These are phyloP conservation scores for Fusarium chaquense DNA, from an alignment of 2,329 filamentous ascomycete genomes.

Conservation along the genomic window DNA sequence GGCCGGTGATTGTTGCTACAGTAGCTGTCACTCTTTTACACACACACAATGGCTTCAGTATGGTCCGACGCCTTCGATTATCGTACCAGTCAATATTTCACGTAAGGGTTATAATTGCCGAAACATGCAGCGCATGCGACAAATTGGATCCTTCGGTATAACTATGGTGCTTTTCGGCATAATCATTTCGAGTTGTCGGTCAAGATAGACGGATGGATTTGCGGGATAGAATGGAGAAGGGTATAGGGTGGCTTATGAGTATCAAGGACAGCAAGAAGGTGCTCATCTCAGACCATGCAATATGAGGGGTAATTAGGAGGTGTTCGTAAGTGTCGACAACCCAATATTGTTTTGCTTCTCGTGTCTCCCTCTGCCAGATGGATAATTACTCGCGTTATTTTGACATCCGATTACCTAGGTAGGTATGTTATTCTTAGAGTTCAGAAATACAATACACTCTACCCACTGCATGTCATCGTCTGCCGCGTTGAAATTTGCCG, in stretches of 20 bases:
- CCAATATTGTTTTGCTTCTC: background rate
- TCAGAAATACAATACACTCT: background rate
- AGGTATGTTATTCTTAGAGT: background rate
- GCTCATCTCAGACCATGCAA: background rate
- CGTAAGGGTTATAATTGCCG: conserved; percentile 16
- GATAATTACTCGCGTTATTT: too few relatives aligned
- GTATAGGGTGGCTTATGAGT: conserved; percentile 22
- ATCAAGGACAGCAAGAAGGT: background rate
- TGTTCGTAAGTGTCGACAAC: background rate
- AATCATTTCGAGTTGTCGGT: conserved; percentile 9
- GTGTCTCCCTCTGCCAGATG: background rate
- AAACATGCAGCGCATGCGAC: conserved; percentile 20
- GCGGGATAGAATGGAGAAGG: conserved; percentile 2
- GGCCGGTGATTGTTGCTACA: conserved; percentile 16
- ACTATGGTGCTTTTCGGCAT: conserved; percentile 2
- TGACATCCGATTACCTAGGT: background rate
- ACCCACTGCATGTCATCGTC: conserved; percentile 5
- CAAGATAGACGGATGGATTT: background rate
- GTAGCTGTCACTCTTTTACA: conserved; percentile 19
- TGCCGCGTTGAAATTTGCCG: background rate
- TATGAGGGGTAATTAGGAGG: background rate
- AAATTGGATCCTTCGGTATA: conserved; percentile 12
- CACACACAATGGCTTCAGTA: conserved; percentile 36
- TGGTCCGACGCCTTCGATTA: conserved; percentile 37
- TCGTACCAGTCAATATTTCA: conserved; percentile 37